phyloP scores from a whole-genome alignment of 345 rosid genomes.

The Acer campestre region DNA sequence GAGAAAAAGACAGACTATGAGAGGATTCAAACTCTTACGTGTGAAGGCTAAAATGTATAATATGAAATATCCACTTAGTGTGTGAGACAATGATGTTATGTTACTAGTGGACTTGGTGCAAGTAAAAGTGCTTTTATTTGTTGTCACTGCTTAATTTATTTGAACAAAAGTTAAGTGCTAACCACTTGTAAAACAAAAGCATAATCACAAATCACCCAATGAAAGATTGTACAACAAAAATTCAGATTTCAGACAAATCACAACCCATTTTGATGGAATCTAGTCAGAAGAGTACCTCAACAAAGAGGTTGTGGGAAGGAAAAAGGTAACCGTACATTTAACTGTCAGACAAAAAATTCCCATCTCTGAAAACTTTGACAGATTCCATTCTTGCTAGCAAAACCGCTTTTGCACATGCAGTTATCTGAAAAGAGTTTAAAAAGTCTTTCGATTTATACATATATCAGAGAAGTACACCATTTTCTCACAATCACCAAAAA shows the following conservation, averaged over 20 bases:
- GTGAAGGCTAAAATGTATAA: too few relatives aligned
- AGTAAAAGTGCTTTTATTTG: too few relatives aligned
- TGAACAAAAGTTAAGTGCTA: too few relatives aligned
- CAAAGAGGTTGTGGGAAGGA: background rate
- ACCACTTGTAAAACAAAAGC: too few relatives aligned
- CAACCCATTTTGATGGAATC: background rate
- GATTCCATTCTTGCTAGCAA: background rate
- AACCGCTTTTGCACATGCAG: slow-evolving; percentile 16
- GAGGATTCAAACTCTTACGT: too few relatives aligned
- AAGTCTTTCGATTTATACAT: background rate
- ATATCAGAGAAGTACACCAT: background rate
- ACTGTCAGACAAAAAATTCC: background rate
- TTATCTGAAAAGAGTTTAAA: slow-evolving; percentile 10
- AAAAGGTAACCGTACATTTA: background rate
- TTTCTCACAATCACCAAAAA: slow-evolving; percentile 3
- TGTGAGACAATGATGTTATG: too few relatives aligned
- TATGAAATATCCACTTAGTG: too few relatives aligned
- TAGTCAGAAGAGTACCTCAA: background rate
- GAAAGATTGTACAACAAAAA: too few relatives aligned
- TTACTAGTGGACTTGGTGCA: too few relatives aligned
- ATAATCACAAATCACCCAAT: too few relatives aligned
- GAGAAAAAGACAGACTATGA: too few relatives aligned
- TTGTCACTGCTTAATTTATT: too few relatives aligned
- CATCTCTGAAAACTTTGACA: background rate
- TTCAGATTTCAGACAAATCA: background rate